Conservation (phyloP, 495 filamentous ascomycete species). For the Trichoderma erinaceum region DNA sequence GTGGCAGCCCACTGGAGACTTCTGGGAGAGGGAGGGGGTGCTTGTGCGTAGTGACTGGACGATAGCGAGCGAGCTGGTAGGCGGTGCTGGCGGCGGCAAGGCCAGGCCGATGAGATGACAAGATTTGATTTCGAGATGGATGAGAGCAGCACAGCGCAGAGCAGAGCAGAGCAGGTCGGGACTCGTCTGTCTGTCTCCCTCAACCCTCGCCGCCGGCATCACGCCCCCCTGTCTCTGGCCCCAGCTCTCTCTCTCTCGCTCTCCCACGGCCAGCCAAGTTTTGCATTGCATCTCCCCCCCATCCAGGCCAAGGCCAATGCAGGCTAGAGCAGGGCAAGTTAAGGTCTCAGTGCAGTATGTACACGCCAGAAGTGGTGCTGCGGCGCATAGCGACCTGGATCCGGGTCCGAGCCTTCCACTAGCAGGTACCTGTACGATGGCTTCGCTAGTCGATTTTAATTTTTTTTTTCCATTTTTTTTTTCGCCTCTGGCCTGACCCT, state of each 20-base stretch:
- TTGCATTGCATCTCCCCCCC: neutral
- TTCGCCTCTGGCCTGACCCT: slow-evolving; percentile 1
- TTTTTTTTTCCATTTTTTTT: neutral
- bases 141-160: no score
- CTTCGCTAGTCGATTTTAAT: neutral
- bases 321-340: slow-evolving; percentile 3
- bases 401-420: slow-evolving; percentile 11
- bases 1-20: slow-evolving; percentile 6
- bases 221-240: neutral
- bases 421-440: slow-evolving; percentile 13
- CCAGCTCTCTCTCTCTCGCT: neutral
- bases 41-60: neutral
- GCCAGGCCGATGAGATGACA: no score
- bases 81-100: neutral
- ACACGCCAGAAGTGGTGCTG: neutral
- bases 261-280: neutral
- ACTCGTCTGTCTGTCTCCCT: neutral
- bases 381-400: slow-evolving; percentile 7
- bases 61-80: neutral
- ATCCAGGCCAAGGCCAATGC: neutral
- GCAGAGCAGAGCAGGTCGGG: no score
- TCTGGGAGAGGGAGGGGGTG: neutral
- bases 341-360: neutral
- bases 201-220: neutral
- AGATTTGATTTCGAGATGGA: no score